Evolutionary conservation across 768 basidiomycete genomes (phyloP), one percentile per base, ranked within the genome.

Genomic region (Sarcodon aspratus): DNA sequence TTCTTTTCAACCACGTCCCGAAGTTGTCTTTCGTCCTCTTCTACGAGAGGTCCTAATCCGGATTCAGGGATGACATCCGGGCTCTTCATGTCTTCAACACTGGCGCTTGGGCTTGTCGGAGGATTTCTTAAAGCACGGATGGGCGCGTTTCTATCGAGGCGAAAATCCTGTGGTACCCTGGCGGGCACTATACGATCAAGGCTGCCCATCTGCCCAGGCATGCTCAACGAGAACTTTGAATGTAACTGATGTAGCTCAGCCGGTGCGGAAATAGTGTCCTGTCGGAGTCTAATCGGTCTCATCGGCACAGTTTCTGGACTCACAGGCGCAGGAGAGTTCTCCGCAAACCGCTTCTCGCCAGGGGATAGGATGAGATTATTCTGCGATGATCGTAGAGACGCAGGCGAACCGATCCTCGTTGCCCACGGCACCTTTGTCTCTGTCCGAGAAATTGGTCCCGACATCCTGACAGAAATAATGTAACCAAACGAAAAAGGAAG

Each of bases 361-460:
- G 71, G 70, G 0, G 69, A 61, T 27, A 73, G 67, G 51, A 63
- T 56, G 32, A 47, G 13, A 13, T 42, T 42, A 27, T 17, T 42
- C 27, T 27, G 40, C 13, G 15, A 15, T 50, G 38, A 6, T 51
- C 36, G 44, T 42, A 38, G 1, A 43, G 21, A 9, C 44, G 53
- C 48, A 3, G 66, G 60, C 1, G 67, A 63, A 36, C 66, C 69
- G 11, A 63, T 58, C 33, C 73, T 63, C 3, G 73, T 66, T 6
- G 79, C 75, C 85, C 84, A 87, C 8, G 75, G 65, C 4, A 85
- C 66, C 10, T 61, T 64, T 11, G 69, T 66, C 48, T 78, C 74
- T 4, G 72, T 72, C 33, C 63, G 71, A 9, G 69, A 65, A 34
- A 91, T 73, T 8, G 79, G 75, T 6, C 85, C 77, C 8, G 71